Evolutionary conservation across 352 stramenopile genomes (phyloP).

Genomic region (Phytophthora citrophthora): DNA sequence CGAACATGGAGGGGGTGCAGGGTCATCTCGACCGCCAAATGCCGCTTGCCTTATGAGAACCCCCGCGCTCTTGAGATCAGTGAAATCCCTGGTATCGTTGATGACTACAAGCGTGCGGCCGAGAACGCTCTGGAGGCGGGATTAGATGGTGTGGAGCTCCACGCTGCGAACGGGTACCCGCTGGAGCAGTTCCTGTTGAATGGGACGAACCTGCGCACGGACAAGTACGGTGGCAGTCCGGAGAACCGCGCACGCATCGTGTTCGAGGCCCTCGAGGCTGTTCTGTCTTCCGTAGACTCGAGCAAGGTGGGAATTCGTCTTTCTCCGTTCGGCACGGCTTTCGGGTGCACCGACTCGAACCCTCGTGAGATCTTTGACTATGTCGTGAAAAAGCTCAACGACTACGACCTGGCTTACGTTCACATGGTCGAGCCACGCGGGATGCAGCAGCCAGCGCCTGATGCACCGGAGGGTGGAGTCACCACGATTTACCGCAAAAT

Average conservation of each 20-base stretch:
- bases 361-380: conserved; percentile 48
- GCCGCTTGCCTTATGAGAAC: conserved; percentile 44
- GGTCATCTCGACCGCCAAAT: conserved; percentile 38
- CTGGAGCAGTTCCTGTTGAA: conserved; percentile 90
- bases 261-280: conserved; percentile 64
- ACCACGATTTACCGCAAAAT: conserved; percentile 52
- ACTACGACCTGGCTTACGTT: conserved; percentile 55
- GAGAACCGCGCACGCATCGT: conserved; percentile 83
- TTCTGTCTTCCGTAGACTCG: conserved; percentile 39
- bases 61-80: conserved; percentile 69
- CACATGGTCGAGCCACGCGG: conserved; percentile 57
- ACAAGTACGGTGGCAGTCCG: conserved; percentile 61
- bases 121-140: conserved; percentile 72
- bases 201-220: conserved; percentile 69
- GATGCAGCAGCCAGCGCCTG: conserved; percentile 31
- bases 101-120: conserved; percentile 37
- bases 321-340: conserved; percentile 42
- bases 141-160: conserved; percentile 93
- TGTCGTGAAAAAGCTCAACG: conserved; percentile 42
- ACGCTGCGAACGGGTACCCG: conserved; percentile 92
- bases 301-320: conserved; percentile 45
- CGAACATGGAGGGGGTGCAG: conserved; percentile 36
- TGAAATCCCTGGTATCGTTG: conserved; percentile 62
- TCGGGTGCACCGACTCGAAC: conserved; percentile 50
- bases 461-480: conserved; percentile 46